Base-by-base conservation (phyloP, 2,329 filamentous ascomycete species). In the Colletotrichum sidae region DNA sequence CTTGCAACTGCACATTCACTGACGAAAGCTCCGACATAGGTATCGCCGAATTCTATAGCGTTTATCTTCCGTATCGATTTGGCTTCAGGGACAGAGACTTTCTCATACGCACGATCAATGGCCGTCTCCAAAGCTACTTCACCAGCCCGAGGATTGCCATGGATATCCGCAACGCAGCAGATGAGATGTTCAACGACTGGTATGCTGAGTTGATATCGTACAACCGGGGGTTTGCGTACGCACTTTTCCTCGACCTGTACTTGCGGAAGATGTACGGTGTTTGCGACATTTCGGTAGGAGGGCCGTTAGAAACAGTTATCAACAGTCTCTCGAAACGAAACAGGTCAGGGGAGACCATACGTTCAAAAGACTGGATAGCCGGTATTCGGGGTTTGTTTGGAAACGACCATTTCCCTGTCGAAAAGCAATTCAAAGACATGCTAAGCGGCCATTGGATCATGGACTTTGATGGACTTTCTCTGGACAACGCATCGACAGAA, bases 1-100 rank as follows among this genome's bases (percentile, higher is more conserved):
- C 8, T 6, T 6, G 37, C 25, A 4, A 6, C 39, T 3, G 6
- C 13, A 1, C 15, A 15, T 15, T 33, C 33, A 3, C 12, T 42
- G n/a, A n/a, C 10, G 13, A 64, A 54, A 10, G 11, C n/a, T 42
- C n/a, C 10, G 41, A 8, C 25, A 25, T 4, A 49, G 66, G 62
- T 6, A 47, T 69, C 37, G 62, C 68, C n/a, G 59, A 68, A 2
- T 56, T 61, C 15, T 68, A 68, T n/a, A 44, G 51, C 25, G 42
- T 54, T 4, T 59, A 67, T 5, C 37, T 69, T 6, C 67, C 68
- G 2, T 68, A 69, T 33, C 55, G 68, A 5, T 67, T 68, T 45
- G 49, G 58, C 33, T 58, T 68, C 17, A 55, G 58, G n/a, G 54
- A 52, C 2, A 56, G 46, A 3, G 60, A 54, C n/a, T 69, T 63